Evolutionary conservation across 768 basidiomycete species (phyloP), one percentile per base, ranked within the genome.

Genomic region (Kwoniella mangroviensis): DNA sequence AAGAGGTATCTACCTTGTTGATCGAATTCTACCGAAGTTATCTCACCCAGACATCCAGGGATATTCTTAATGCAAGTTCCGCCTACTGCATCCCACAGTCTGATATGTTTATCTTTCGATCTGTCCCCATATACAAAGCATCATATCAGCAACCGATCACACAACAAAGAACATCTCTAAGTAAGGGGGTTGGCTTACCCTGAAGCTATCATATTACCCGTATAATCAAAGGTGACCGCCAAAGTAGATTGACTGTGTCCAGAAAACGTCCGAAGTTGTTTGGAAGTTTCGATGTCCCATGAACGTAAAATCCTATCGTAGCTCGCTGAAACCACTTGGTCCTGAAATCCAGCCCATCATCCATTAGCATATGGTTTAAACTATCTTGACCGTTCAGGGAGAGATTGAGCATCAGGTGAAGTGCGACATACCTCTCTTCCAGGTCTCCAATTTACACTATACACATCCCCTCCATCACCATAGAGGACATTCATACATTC

Each of bases 71-170:
- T 72, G 70, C 80, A 81, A 0, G 81, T 75, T 1, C 82, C 82
- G 9, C 77, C 74, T 7, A 81, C 75, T 15, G 81, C 77, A 62
- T 83, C 82, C 82, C 82, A 83, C 40, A 83, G 56, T 7, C 80
- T 68, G 26, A 83, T 77, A 22, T 77, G 73, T 19, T 76, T 73
- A 65, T 83, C 82, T 65, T 81, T 82, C 0, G 81, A 79, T 1
- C 73, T 75, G 61, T 10, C 13, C n/a, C 21, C 15, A n/a, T 11
- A 10, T 3, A 26, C 22, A 24, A n/a, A 40, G 40, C 54, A 11
- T 5, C 52, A n/a, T 17, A 13, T 45, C 22, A 22, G 41, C 19
- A 41, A 4, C 24, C 19, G 40, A 13, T n/a, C n/a, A 64, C 9
- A 57, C 4, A 26, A 24, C 15, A 34, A 28, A 43, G 34, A n/a